phyloP scores from a whole-genome alignment of 208 protist species.

The Acanthamoeba castellanii region DNA sequence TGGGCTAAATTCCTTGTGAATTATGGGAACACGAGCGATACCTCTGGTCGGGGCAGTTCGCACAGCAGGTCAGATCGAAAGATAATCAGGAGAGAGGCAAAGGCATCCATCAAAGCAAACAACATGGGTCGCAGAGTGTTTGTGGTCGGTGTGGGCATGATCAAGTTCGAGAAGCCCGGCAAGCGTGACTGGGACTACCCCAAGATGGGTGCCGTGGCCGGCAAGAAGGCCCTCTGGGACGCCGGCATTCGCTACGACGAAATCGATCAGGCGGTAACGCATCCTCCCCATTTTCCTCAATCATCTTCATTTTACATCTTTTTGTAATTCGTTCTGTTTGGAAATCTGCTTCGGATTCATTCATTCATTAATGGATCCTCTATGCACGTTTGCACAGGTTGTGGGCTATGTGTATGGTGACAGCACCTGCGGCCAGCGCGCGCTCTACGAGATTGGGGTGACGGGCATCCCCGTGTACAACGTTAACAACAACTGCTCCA shows the following conservation, averaged over 20 bases:
- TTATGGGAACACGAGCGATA: no score
- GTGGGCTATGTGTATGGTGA: slow-evolving; percentile 80
- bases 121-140: slow-evolving; percentile 75
- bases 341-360: not conserved
- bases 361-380: not conserved
- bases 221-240: slow-evolving; percentile 78
- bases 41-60: no score
- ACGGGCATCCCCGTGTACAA: slow-evolving; percentile 83
- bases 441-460: slow-evolving; percentile 81
- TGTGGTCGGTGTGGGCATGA: slow-evolving; percentile 83
- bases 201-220: slow-evolving; percentile 80
- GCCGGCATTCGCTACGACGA: slow-evolving; percentile 70
- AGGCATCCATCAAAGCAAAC: not conserved
- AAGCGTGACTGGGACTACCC: slow-evolving; percentile 80
- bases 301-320: no score
- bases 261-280: slow-evolving; percentile 72
- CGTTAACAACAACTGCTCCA: slow-evolving; percentile 86
- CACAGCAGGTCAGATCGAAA: no score
- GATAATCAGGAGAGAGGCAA: no score
- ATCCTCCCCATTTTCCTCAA: not conserved
- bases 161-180: slow-evolving; percentile 85
- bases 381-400: not conserved
- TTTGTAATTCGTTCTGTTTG: no score
- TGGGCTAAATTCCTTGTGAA: no score
- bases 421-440: slow-evolving; percentile 83